These are phyloP conservation scores for Omphalotus guepiniiformis DNA, from an alignment of 768 basidiomycete genomes.

Conservation along the genomic window DNA sequence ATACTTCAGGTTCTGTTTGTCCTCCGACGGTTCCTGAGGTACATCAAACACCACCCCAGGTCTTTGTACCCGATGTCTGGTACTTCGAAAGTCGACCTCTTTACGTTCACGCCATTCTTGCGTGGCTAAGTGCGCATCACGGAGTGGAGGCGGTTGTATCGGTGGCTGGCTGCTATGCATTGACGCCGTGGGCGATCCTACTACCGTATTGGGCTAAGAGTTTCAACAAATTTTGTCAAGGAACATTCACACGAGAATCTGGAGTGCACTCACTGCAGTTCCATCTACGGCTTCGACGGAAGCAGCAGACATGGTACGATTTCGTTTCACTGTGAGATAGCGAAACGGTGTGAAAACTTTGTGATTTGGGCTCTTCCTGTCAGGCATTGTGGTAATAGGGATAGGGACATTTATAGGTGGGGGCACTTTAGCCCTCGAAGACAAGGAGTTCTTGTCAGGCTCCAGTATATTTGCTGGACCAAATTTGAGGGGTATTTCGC, in stretches of 20 bases:
- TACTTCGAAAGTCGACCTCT: slow-evolving; percentile 33
- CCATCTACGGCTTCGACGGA: slow-evolving; percentile 79
- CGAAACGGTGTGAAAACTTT: slow-evolving; percentile 62
- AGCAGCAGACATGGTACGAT: slow-evolving; percentile 66
- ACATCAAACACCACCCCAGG: slow-evolving; percentile 69
- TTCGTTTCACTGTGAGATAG: slow-evolving; percentile 51
- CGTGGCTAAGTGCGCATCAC: slow-evolving; percentile 63
- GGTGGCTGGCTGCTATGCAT: slow-evolving; percentile 55
- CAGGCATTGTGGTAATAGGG: slow-evolving; percentile 25
- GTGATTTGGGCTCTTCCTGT: slow-evolving; percentile 36
- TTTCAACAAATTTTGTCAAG: slow-evolving; percentile 3
- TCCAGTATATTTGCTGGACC: too few relatives aligned
- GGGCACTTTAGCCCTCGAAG: slow-evolving; percentile 13
- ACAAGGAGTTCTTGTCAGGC: too few relatives aligned
- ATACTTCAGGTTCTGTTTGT: slow-evolving; percentile 24
- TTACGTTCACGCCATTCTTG: slow-evolving; percentile 68
- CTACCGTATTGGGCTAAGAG: slow-evolving; percentile 58
- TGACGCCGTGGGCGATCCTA: slow-evolving; percentile 74
- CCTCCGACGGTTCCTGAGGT: slow-evolving; percentile 48
- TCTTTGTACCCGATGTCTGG: slow-evolving; percentile 32
- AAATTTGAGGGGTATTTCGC: too few relatives aligned
- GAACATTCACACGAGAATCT: slow-evolving; percentile 10
- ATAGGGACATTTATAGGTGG: slow-evolving; percentile 26
- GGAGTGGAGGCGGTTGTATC: slow-evolving; percentile 50
- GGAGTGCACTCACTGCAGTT: slow-evolving; percentile 71